Base-by-base conservation (phyloP, 805 yeast species). In the Lipomyces mesembrius region DNA sequence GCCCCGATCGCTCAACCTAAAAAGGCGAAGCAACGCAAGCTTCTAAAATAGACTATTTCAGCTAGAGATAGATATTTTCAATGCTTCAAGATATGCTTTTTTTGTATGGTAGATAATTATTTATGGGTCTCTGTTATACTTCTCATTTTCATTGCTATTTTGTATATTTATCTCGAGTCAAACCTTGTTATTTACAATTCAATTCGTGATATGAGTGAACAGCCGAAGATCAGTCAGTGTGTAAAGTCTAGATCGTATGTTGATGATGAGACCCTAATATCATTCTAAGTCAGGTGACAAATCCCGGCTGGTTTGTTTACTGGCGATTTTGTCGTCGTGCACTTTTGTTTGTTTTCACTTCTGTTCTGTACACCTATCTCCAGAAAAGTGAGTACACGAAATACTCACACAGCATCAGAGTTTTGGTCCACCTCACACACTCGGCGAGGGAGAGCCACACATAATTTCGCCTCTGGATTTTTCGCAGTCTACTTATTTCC, bases 301-400 rank as follows among this genome's bases (percentile, higher is more conserved):
- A n/a, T 43, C 49, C n/a, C 11, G 49, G 22, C 49, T n/a, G 49
- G 49, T 43, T 43, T 43, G 49, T 43, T 43, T 43, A 43, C 20
- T 17, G 12, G 14, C 39, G 32, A 29, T 29, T 29, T 29, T 29
- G 32, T 29, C 32, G 32, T 4, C 32, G 32, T 29, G 32, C 32
- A 29, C 7, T 29, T 29, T 43, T 43, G 49, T 43, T 43, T 43
- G 49, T 43, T 43, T 43, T 43, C 22, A 17, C n/a, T 43, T 43
- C 22, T 7, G 22, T 11, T 43, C 49, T 4, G 49, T 43, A 5
- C 49, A n/a, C 8, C 5, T 43, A 17, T n/a, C 20, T 17, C 49
- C 49, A 43, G 20, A 43, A 43, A 43, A 43, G 22, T 8, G 8
- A 12, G 22, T n/a, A 43, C 49, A n/a, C 22, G 20, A 17, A n/a